Percentiles rank a stretch among this genome's conserved stretches.
These are phyloP conservation scores for Microbotryomycetes sp. DNA, from an alignment of 1,284 basidiomycete genomes.

Conservation along the genomic window DNA sequence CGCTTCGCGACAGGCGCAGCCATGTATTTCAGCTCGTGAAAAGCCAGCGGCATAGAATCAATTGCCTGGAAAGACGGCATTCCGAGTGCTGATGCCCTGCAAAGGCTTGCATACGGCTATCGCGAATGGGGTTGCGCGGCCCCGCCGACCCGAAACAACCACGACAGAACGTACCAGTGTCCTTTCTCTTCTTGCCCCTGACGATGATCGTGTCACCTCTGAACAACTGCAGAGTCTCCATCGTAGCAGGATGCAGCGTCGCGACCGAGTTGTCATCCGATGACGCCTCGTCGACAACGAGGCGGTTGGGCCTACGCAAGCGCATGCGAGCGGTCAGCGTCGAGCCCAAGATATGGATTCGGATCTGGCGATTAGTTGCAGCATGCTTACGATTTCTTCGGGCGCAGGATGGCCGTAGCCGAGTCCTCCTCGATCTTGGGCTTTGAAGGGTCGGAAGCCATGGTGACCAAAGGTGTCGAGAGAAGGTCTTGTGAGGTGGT, in stretches of 20 bases:
- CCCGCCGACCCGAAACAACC: not conserved
- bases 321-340: not conserved
- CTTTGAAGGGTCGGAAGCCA: slow-evolving; percentile 27
- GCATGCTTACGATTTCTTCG: slow-evolving; percentile 83
- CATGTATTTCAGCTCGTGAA: not conserved
- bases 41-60: not conserved
- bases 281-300: slow-evolving; percentile 85
- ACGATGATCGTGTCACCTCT: slow-evolving; percentile 89
- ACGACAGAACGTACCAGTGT: slow-evolving; percentile 23
- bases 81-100: not conserved
- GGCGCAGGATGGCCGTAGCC: slow-evolving; percentile 87
- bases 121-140: not conserved
- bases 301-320: slow-evolving; percentile 70
- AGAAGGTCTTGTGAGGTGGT: not conserved
- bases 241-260: slow-evolving; percentile 88
- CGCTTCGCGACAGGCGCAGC: not conserved
- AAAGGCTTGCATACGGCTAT: not conserved
- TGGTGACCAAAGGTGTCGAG: slow-evolving; percentile 4
- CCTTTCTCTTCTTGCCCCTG: slow-evolving; percentile 45
- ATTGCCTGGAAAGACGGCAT: too few relatives aligned
- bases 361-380: not conserved
- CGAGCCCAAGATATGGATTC: not conserved
- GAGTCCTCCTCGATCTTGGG: slow-evolving; percentile 51
- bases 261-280: slow-evolving; percentile 94
- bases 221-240: slow-evolving; percentile 92